Percentiles rank a stretch among this genome's conserved stretches.
These are phyloP conservation scores for Calonectria pseudoturangicola DNA, from an alignment of 2,329 filamentous ascomycete species.

Conservation along the genomic window DNA sequence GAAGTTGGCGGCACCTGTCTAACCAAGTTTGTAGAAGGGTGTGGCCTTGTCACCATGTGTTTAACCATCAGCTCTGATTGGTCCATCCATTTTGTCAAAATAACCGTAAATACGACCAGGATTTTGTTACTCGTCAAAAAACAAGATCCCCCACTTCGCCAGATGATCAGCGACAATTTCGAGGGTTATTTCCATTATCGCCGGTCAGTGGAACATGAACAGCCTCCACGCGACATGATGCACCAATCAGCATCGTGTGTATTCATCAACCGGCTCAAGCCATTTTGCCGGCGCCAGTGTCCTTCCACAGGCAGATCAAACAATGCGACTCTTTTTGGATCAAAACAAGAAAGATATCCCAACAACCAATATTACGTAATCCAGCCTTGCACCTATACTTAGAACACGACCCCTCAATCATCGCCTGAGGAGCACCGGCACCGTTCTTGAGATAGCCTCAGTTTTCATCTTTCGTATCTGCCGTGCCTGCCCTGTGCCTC, in stretches of 20 bases:
- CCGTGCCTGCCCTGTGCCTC: background rate
- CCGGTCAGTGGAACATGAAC: background rate
- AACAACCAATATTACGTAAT: constrained; percentile 1
- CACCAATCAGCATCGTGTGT: too few relatives aligned
- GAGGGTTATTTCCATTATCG: background rate
- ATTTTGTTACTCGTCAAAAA: background rate
- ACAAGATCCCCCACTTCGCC: background rate
- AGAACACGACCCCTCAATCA: constrained; percentile 5
- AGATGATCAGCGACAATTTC: background rate
- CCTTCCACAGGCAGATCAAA: background rate
- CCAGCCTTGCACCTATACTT: too few relatives aligned
- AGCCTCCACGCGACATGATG: background rate
- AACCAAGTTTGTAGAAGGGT: background rate
- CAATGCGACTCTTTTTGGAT: background rate
- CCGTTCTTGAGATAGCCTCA: background rate
- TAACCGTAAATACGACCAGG: too few relatives aligned
- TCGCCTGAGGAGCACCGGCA: background rate
- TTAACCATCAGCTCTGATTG: background rate
- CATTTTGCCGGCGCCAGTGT: constrained; percentile 13
- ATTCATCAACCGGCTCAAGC: too few relatives aligned
- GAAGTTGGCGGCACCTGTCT: background rate
- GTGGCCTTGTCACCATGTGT: background rate
- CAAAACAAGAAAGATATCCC: background rate
- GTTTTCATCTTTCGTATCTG: background rate
- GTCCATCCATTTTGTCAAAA: too few relatives aligned